These are phyloP conservation scores for Neurospora sp. DNA, from an alignment of 495 filamentous ascomycete genomes.

Conservation along the genomic window DNA sequence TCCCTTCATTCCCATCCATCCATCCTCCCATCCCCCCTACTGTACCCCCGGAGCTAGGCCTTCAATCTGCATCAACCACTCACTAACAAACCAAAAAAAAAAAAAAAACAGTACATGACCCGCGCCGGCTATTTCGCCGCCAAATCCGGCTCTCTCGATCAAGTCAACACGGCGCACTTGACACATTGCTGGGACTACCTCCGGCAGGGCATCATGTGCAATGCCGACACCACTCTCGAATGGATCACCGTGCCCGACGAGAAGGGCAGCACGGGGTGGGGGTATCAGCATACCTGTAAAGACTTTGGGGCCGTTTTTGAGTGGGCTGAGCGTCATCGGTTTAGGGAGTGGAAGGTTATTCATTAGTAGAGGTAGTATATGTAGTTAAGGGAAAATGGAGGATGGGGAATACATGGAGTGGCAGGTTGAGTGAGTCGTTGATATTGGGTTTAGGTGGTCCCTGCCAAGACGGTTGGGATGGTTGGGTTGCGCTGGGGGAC, in stretches of 20 bases:
- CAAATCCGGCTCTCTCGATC: not conserved
- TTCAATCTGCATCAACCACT: too few species aligned
- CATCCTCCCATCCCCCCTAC: too few species aligned
- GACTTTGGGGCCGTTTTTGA: not conserved
- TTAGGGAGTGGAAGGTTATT: constrained; percentile 1
- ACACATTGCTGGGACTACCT: constrained; percentile 14
- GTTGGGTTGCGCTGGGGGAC: not conserved
- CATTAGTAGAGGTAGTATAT: not conserved
- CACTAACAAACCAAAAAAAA: too few species aligned
- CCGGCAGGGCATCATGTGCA: constrained; percentile 11
- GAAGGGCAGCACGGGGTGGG: not conserved
- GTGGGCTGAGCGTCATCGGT: not conserved
- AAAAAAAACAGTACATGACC: constrained; percentile 2
- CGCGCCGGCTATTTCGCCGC: constrained; percentile 1
- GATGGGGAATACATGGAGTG: too few species aligned
- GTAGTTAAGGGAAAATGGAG: not conserved
- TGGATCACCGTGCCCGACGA: not conserved
- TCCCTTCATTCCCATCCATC: too few species aligned
- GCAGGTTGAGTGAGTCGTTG: not conserved
- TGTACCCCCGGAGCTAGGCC: too few species aligned
- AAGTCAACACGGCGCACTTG: constrained; percentile 7
- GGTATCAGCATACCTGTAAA: not conserved
- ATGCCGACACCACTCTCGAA: constrained; percentile 7
- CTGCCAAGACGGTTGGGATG: not conserved
- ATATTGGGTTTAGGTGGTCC: not conserved